Conservation (phyloP, 2,329 filamentous ascomycete species). For the Kalaharituber pfeilii region DNA sequence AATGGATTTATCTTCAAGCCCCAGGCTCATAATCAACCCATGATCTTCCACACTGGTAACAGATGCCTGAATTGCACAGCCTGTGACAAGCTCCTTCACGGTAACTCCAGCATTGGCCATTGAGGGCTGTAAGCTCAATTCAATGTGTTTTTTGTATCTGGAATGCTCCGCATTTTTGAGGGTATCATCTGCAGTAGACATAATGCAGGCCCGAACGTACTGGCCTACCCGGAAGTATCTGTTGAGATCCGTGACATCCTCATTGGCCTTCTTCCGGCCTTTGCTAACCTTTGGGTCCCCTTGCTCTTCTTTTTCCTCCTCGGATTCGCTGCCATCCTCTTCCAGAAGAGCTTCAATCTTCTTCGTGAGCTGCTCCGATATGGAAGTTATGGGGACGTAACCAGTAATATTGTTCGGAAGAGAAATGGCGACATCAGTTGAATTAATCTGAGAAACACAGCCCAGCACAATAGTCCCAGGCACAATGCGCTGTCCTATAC, state of each 20-base stretch:
- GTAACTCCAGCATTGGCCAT: conserved; percentile 60
- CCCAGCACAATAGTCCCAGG: conserved; percentile 78
- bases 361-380: conserved; percentile 63
- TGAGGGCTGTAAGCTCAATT: conserved; percentile 65
- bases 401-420: conserved; percentile 87
- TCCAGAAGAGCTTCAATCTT: conserved; percentile 52
- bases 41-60: conserved; percentile 90
- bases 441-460: conserved; percentile 64
- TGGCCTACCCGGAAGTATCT: conserved; percentile 67
- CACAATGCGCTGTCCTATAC: conserved; percentile 45
- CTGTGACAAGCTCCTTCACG: conserved; percentile 53
- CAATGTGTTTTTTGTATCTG: conserved; percentile 54
- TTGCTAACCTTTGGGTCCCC: conserved; percentile 18
- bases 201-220: conserved; percentile 69
- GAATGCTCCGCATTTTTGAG: conserved; percentile 36
- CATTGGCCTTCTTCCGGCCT: conserved; percentile 28
- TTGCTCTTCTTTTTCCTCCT: conserved; percentile 33
- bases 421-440: conserved; percentile 60
- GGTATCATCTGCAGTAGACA: conserved; percentile 50
- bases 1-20: conserved; percentile 48
- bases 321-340: conserved; percentile 40
- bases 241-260: conserved; percentile 50
- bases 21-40: conserved; percentile 82
- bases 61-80: conserved; percentile 70
- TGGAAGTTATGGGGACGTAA: conserved; percentile 77